phyloP scores from a whole-genome alignment of 1,284 basidiomycete species.

The Blastosporella zonata region DNA sequence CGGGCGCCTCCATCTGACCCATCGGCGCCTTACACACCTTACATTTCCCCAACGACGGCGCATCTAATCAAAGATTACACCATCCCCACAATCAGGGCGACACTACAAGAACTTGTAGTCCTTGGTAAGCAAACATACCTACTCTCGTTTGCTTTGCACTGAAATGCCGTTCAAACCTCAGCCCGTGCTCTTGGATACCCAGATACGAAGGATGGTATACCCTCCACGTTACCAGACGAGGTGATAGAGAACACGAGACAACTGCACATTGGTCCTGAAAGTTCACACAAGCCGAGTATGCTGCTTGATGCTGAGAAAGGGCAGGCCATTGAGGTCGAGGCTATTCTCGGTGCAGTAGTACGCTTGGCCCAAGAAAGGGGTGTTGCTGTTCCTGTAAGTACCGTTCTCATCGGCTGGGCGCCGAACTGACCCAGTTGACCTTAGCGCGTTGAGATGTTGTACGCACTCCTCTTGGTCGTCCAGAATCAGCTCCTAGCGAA shows the following conservation, averaged over 20 bases:
- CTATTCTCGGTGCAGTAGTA: slow-evolving; percentile 60
- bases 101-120: slow-evolving; percentile 44
- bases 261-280: slow-evolving; percentile 40
- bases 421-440: neutral
- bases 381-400: slow-evolving; percentile 52
- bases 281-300: slow-evolving; percentile 56
- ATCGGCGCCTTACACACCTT: slow-evolving; percentile 34
- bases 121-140: slow-evolving; percentile 32
- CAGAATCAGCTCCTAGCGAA: slow-evolving; percentile 47
- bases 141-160: neutral
- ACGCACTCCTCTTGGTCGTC: slow-evolving; percentile 46
- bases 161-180: slow-evolving; percentile 20
- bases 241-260: slow-evolving; percentile 39
- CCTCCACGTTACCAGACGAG: slow-evolving; percentile 37
- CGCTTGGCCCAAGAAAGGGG: slow-evolving; percentile 44
- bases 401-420: neutral
- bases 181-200: slow-evolving; percentile 50
- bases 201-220: slow-evolving; percentile 40
- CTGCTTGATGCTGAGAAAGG: slow-evolving; percentile 53
- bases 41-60: slow-evolving; percentile 41
- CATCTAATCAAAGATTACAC: slow-evolving; percentile 44
- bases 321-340: slow-evolving; percentile 63
- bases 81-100: slow-evolving; percentile 43
- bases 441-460: slow-evolving; percentile 50
- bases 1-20: slow-evolving; percentile 38